Percentiles rank a stretch among this genome's conserved stretches.
Conservation (phyloP, 164 flowering plant species). For the Macadamia tetraphylla region DNA sequence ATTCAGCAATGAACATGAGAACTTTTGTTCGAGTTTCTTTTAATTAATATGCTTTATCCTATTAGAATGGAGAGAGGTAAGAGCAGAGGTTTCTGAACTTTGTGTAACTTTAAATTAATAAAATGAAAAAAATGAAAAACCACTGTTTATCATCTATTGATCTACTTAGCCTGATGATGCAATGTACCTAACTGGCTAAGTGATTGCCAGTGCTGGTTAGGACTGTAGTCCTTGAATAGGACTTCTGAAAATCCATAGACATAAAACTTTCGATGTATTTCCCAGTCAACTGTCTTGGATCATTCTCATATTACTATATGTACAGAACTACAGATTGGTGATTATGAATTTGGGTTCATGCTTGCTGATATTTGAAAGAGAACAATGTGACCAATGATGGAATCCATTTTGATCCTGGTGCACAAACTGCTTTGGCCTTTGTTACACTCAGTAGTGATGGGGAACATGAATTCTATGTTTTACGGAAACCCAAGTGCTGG, state of each 20-base stretch:
- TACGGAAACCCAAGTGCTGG: slow-evolving; percentile 98
- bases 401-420: slow-evolving; percentile 95
- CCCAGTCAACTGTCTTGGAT: background rate
- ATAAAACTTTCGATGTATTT: background rate
- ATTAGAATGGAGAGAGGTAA: no score
- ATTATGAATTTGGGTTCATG: slow-evolving; percentile 98
- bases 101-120: no score
- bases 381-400: slow-evolving; percentile 81
- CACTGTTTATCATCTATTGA: no score
- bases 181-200: no score
- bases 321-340: slow-evolving; percentile 63
- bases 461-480: slow-evolving; percentile 96
- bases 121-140: no score
- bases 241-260: background rate
- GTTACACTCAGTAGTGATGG: slow-evolving; percentile 40
- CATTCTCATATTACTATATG: slow-evolving; percentile 3
- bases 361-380: slow-evolving; percentile 85
- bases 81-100: no score
- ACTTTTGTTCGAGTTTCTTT: no score
- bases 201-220: no score
- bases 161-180: no score
- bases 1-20: no score
- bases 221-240: no score
- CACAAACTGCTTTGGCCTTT: slow-evolving; percentile 78
- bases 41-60: no score